These are phyloP conservation scores for Arthonia radiata DNA, from an alignment of 495 filamentous ascomycete genomes.

Conservation along the genomic window DNA sequence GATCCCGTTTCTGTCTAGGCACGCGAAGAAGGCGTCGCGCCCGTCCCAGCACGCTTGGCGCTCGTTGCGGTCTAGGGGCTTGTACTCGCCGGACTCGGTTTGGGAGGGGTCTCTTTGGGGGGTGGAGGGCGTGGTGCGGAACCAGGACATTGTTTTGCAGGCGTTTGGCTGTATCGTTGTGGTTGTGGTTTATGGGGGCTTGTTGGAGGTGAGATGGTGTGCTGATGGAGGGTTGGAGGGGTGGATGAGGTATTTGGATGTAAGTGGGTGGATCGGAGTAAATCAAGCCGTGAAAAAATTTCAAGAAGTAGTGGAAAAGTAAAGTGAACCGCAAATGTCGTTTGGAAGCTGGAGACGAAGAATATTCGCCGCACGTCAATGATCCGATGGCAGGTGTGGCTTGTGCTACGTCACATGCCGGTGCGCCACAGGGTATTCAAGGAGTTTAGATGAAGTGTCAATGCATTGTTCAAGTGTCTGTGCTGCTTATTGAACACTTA, in stretches of 20 bases:
- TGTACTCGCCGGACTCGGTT: conserved; percentile 30
- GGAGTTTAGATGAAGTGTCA: too few relatives aligned
- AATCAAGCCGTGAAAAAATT: too few relatives aligned
- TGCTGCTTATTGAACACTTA: too few relatives aligned
- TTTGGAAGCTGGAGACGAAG: conserved; percentile 27
- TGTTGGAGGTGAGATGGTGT: conserved; percentile 1
- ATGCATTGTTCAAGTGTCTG: too few relatives aligned
- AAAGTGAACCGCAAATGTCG: too few relatives aligned
- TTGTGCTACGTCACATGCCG: too few relatives aligned
- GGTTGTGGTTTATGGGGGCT: neutral
- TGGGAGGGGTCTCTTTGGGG: conserved; percentile 23
- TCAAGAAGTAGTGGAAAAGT: too few relatives aligned
- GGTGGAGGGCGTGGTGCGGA: conserved; percentile 10
- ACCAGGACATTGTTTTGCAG: conserved; percentile 16
- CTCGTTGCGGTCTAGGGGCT: conserved; percentile 52
- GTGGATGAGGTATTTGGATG: too few relatives aligned
- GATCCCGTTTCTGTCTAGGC: conserved; percentile 58
- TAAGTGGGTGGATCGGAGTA: too few relatives aligned
- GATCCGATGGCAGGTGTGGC: too few relatives aligned
- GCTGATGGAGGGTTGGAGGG: too few relatives aligned
- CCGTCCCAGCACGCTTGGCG: conserved; percentile 66
- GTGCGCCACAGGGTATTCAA: too few relatives aligned
- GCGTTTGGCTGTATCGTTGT: conserved; percentile 2
- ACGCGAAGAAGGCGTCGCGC: conserved; percentile 64
- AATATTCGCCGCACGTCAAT: conserved; percentile 30